Percentiles rank a stretch among this genome's conserved stretches.
Conservation (phyloP, 2,329 filamentous ascomycete genomes). For the Colletotrichum siamense region DNA sequence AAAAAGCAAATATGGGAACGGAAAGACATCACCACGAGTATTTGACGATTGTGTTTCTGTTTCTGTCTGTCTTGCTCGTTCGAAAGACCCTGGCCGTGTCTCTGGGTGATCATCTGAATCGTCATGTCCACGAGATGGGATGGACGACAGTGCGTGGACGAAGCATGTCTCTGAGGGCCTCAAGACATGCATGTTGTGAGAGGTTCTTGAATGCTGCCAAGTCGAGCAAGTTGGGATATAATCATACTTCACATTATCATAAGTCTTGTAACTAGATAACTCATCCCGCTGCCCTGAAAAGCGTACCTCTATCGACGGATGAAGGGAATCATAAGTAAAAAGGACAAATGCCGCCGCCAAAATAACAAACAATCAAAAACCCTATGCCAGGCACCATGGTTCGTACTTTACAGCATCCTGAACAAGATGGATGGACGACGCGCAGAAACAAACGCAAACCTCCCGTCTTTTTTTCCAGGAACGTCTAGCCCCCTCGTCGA, state of each 20-base stretch:
- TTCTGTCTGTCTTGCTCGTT: not conserved
- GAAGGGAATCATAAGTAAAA: slow-evolving; percentile 5
- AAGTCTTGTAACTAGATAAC: not conserved
- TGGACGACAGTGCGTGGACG: not conserved
- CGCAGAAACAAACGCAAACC: slow-evolving; percentile 2
- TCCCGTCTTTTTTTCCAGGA: not conserved
- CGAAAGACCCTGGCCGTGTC: not conserved
- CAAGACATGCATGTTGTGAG: not conserved
- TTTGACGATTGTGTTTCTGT: not conserved
- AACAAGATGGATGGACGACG: slow-evolving; percentile 1
- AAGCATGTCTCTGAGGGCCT: not conserved
- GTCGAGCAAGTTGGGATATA: not conserved
- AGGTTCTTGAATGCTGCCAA: not conserved
- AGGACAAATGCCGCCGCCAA: not conserved
- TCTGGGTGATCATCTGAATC: not conserved
- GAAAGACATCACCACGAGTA: not conserved
- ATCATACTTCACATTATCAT: not conserved
- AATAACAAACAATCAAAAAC: not conserved
- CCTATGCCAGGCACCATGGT: not conserved
- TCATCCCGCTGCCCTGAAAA: not conserved
- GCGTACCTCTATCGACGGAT: not conserved
- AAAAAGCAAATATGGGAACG: slow-evolving; percentile 4
- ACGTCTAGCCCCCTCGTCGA: not conserved
- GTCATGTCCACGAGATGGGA: not conserved
- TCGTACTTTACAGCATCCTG: slow-evolving; percentile 10